Evolutionary conservation across 768 basidiomycete genomes (phyloP).

Genomic region (Pleurotus citrinopileatus): DNA sequence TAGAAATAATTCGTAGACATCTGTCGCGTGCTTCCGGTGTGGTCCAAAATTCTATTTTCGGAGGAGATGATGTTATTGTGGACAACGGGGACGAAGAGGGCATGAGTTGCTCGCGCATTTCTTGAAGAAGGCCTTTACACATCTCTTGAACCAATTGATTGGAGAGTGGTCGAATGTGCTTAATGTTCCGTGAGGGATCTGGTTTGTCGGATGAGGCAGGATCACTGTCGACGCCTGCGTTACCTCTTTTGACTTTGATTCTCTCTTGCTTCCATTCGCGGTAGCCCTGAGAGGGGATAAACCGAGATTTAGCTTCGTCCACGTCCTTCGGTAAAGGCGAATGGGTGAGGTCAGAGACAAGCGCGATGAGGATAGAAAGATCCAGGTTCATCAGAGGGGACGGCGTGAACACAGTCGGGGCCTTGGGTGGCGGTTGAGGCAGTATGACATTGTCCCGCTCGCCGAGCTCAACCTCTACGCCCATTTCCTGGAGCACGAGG

Average conservation of each 20-base stretch:
- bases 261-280: constrained; percentile 52
- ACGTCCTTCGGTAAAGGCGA: constrained; percentile 53
- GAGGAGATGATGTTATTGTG: neutral
- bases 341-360: constrained; percentile 82
- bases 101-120: constrained; percentile 50
- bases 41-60: constrained; percentile 69
- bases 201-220: constrained; percentile 18
- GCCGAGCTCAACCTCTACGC: constrained; percentile 65
- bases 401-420: constrained; percentile 34
- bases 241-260: neutral
- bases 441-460: constrained; percentile 35
- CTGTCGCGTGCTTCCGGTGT: constrained; percentile 74
- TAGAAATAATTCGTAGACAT: constrained; percentile 71
- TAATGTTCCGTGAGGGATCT: constrained; percentile 31
- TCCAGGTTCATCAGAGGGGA: constrained; percentile 74
- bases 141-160: constrained; percentile 78
- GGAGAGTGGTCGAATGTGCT: constrained; percentile 68
- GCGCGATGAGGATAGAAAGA: constrained; percentile 79
- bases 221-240: constrained; percentile 10
- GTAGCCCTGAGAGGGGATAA: constrained; percentile 56
- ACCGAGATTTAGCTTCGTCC: constrained; percentile 61
- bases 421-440: constrained; percentile 9
- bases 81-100: constrained; percentile 11
- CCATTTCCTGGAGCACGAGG: constrained; percentile 52
- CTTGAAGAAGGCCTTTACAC: constrained; percentile 55